Evolutionary conservation across 768 basidiomycete genomes (phyloP), one percentile per base, ranked within the genome.

Genomic region (Amanita rubescens): DNA sequence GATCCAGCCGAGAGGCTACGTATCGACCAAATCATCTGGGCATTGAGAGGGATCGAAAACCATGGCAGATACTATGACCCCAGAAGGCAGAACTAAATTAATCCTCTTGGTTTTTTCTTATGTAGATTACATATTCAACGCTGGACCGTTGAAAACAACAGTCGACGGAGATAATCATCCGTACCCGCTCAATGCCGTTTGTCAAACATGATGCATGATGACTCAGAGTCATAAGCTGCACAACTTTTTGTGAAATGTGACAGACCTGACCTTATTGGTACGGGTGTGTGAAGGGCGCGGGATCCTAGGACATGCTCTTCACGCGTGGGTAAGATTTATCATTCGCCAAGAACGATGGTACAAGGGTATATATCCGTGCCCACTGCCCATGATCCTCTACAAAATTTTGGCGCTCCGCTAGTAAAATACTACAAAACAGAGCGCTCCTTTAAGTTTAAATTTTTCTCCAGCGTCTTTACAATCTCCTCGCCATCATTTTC

Each of bases 401-500:
- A 30, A 30, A 30, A 4, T 30, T 8, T 30, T 30, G 27, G 8
- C 27, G 27, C 27, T 30, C 5, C 27, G 27, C 27, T 30, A 8
- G 8, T 8, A 8, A 8, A 30, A 8, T 8, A 8, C 27, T 30
- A 30, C 27, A 30, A 30, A 3, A 8, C 27, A 30, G 27, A 30
- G 27, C 27, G 27, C 27, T 30, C 27, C n/a, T n/a, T n/a, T n/a
- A n/a, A n/a, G n/a, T n/a, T n/a, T n/a, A n/a, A n/a, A 8, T 3
- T 30, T 30, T 8, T 8, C 3, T 37, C 22, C 25, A 59, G 34
- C 12, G 24, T 38, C 43, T 57, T 35, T 49, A 52, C 44, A 32
- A 60, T 53, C 15, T 60, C 56, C 35, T 62, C 53, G 69, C 71
- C 49, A 78, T 76, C 37, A 63, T 75, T 53, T 65, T 34, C 76